Evolutionary conservation across 1,284 basidiomycete species (phyloP).

Genomic region (Kalmanozyma brasiliensis): DNA sequence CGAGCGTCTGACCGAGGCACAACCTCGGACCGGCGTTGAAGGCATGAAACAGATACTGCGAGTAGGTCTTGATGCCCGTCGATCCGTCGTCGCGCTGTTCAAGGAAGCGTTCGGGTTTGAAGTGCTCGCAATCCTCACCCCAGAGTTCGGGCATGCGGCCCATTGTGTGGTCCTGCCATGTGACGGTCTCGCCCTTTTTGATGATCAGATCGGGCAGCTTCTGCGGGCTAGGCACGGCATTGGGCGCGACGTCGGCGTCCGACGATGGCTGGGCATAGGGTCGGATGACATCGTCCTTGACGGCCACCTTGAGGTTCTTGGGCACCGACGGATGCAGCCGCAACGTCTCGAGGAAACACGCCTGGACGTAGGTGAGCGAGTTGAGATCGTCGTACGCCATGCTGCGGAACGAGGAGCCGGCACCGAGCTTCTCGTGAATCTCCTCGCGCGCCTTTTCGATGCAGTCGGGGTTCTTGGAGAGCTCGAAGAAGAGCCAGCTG

Average conservation of each 20-base stretch:
- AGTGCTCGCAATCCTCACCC: slow-evolving; percentile 62
- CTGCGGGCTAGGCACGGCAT: slow-evolving; percentile 24
- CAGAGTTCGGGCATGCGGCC: slow-evolving; percentile 60
- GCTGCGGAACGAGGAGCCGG: slow-evolving; percentile 15
- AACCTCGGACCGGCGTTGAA: slow-evolving; percentile 64
- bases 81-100: slow-evolving; percentile 57
- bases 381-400: slow-evolving; percentile 56
- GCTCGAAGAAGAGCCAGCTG: slow-evolving; percentile 55
- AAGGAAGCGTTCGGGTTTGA: slow-evolving; percentile 64
- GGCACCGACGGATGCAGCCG: slow-evolving; percentile 61
- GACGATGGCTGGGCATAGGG: slow-evolving; percentile 38
- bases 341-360: slow-evolving; percentile 54
- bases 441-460: slow-evolving; percentile 41
- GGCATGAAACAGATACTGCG: slow-evolving; percentile 69
- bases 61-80: slow-evolving; percentile 69
- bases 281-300: slow-evolving; percentile 56
- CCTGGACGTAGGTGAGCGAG: slow-evolving; percentile 49
- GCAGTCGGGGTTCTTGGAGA: slow-evolving; percentile 40
- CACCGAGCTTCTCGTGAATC: slow-evolving; percentile 46
- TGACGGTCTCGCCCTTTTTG: slow-evolving; percentile 45
- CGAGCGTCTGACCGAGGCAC: slow-evolving; percentile 64
- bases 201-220: slow-evolving; percentile 51
- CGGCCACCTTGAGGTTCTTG: slow-evolving; percentile 53
- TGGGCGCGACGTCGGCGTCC: slow-evolving; percentile 34
- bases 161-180: slow-evolving; percentile 57